These are phyloP conservation scores for Penicillium palitans DNA, from an alignment of 2,329 filamentous ascomycete genomes.

Conservation along the genomic window DNA sequence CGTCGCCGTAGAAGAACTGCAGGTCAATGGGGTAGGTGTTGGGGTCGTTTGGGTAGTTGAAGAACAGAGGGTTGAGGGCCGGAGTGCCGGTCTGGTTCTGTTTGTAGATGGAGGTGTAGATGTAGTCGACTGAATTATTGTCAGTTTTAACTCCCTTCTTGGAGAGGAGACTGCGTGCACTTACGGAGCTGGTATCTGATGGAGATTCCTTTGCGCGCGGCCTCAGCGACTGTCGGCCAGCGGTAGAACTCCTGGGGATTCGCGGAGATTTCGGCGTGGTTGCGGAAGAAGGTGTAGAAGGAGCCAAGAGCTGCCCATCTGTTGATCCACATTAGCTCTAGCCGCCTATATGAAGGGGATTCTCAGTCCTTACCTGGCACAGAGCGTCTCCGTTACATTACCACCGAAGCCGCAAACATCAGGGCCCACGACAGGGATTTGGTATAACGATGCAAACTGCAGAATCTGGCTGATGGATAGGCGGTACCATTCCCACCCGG, in stretches of 20 bases:
- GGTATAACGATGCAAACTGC: constrained; percentile 63
- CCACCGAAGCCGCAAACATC: constrained; percentile 77
- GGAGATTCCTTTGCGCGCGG: constrained; percentile 67
- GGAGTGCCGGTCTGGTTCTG: constrained; percentile 65
- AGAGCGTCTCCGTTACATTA: constrained; percentile 66
- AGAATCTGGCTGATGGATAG: constrained; percentile 59
- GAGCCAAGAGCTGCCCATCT: constrained; percentile 68
- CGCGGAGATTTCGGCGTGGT: constrained; percentile 60
- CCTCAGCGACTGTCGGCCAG: constrained; percentile 62
- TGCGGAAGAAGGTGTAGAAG: constrained; percentile 72
- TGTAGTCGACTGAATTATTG: constrained; percentile 59
- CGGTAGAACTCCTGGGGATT: constrained; percentile 70
- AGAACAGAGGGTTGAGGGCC: constrained; percentile 68
- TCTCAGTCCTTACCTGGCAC: constrained; percentile 53
- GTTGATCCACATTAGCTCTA: background rate
- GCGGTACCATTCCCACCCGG: constrained; percentile 46
- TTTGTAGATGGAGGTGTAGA: constrained; percentile 68
- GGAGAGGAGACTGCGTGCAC: background rate
- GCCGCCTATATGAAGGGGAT: background rate
- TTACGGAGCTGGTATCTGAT: constrained; percentile 65
- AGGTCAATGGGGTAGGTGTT: constrained; percentile 53
- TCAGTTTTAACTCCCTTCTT: background rate
- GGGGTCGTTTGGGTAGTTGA: constrained; percentile 62
- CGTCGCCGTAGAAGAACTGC: constrained; percentile 61
- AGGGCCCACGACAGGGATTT: constrained; percentile 65